These are phyloP conservation scores for Posidonia australis DNA, from an alignment of 106 monocot genomes.

Conservation along the genomic window DNA sequence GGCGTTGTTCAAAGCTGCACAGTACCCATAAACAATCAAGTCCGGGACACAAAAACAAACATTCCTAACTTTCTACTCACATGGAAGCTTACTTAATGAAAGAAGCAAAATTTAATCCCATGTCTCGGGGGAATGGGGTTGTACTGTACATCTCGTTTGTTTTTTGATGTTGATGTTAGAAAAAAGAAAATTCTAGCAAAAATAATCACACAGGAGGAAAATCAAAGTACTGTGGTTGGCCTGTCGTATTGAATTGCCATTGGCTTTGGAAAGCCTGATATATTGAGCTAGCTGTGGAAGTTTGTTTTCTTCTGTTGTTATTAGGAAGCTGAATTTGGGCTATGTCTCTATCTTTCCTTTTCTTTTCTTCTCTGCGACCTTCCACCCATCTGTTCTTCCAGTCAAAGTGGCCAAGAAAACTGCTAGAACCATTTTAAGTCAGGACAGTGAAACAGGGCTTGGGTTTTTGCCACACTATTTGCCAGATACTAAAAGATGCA, in stretches of 20 bases:
- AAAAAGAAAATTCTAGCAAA: neutral
- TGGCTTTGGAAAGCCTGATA: slow-evolving; percentile 3
- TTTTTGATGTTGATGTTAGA: neutral
- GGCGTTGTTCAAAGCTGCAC: slow-evolving; percentile 36
- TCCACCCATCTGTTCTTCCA: slow-evolving; percentile 20
- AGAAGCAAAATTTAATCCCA: neutral
- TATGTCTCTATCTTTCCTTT: slow-evolving; percentile 3
- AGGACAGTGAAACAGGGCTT: slow-evolving; percentile 13
- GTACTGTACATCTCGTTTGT: neutral
- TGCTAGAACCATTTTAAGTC: slow-evolving; percentile 16
- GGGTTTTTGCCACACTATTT: slow-evolving; percentile 11
- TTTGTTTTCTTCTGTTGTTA: slow-evolving; percentile 5
- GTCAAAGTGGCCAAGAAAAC: slow-evolving; percentile 33
- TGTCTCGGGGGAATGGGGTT: neutral
- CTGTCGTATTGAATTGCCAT: neutral
- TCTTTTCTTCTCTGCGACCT: slow-evolving; percentile 14
- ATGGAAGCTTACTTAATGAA: slow-evolving; percentile 4
- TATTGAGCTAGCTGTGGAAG: neutral
- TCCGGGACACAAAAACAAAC: slow-evolving; percentile 43
- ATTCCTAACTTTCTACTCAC: slow-evolving; percentile 29
- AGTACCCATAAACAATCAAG: slow-evolving; percentile 22
- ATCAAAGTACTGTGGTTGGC: neutral
- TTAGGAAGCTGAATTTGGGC: neutral
- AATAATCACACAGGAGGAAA: neutral
- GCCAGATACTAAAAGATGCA: slow-evolving; percentile 32